A percentile compares a stretch with the other conserved stretches of the same genome.
These are phyloP conservation scores for Euphorbia tirucalli DNA, from an alignment of 345 rosid genomes.

Conservation along the genomic window DNA sequence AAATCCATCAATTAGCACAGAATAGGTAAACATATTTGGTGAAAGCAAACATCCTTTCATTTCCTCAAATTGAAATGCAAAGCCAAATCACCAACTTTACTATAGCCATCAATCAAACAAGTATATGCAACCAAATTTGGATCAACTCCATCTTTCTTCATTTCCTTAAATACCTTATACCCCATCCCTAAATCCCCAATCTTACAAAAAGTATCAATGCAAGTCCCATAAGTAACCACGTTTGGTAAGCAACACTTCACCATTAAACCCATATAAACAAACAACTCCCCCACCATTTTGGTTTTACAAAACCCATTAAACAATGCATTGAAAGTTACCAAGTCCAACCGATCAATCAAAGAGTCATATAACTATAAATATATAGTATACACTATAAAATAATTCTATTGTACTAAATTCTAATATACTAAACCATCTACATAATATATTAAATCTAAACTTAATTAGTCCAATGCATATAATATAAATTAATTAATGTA, in stretches of 20 bases:
- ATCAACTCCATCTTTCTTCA: conserved; percentile 36
- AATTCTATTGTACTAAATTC: too few species aligned
- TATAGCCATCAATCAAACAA: conserved; percentile 46
- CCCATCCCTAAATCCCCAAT: conserved; percentile 29
- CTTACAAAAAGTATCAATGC: conserved; percentile 42
- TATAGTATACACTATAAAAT: too few species aligned
- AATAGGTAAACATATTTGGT: conserved; percentile 36
- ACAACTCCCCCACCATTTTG: conserved; percentile 32
- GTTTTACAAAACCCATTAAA: conserved; percentile 45
- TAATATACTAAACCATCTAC: too few species aligned
- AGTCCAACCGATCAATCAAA: too few species aligned
- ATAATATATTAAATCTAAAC: too few species aligned
- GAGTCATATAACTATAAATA: too few species aligned
- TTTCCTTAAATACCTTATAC: conserved; percentile 25
- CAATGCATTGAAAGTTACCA: conserved; percentile 44
- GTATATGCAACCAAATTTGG: conserved; percentile 44
- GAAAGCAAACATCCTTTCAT: conserved; percentile 27
- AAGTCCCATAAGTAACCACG: conserved; percentile 41
- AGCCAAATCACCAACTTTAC: conserved; percentile 37
- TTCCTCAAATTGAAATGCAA: conserved; percentile 32
- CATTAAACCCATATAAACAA: conserved; percentile 45
- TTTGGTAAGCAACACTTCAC: conserved; percentile 39
- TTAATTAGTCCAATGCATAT: too few species aligned
- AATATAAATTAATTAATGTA: too few species aligned
- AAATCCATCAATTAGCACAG: conserved; percentile 40